phyloP scores from a whole-genome alignment of 306 rosid genomes.

The Citrullus amarus region DNA sequence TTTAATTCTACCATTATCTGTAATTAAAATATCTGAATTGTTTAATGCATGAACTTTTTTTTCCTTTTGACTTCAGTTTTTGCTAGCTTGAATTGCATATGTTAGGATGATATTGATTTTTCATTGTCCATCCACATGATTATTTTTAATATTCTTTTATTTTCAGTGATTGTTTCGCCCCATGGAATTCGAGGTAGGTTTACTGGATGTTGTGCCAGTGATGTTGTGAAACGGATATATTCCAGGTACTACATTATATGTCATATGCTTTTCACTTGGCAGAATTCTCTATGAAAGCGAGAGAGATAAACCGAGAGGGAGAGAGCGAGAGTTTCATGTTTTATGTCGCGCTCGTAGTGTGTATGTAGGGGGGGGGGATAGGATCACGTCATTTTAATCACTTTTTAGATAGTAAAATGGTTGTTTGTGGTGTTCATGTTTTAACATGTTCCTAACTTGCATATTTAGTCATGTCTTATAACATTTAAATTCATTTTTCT shows the following conservation, averaged over 20 bases:
- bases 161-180: conserved; percentile 84
- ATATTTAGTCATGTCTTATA: no score
- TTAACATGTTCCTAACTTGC: no score
- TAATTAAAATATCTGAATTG: not conserved
- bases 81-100: not conserved
- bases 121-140: not conserved
- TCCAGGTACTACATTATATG: conserved; percentile 39
- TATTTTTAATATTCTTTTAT: not conserved
- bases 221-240: conserved; percentile 79
- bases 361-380: no score
- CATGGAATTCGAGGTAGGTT: conserved; percentile 51
- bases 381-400: no score
- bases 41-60: not conserved
- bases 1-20: not conserved
- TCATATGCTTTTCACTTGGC: conserved; percentile 1
- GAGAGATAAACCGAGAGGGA: no score
- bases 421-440: no score
- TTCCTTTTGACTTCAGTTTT: not conserved
- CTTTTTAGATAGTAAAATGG: no score
- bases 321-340: no score
- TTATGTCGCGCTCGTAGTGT: no score
- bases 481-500: no score
- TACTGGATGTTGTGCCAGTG: conserved; percentile 87
- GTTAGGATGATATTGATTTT: not conserved
- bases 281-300: not conserved